A percentile compares a stretch with the other conserved stretches of the same genome.
These are phyloP conservation scores for Leptodontidium sp. DNA, from an alignment of 2,329 filamentous ascomycete species.

Conservation along the genomic window DNA sequence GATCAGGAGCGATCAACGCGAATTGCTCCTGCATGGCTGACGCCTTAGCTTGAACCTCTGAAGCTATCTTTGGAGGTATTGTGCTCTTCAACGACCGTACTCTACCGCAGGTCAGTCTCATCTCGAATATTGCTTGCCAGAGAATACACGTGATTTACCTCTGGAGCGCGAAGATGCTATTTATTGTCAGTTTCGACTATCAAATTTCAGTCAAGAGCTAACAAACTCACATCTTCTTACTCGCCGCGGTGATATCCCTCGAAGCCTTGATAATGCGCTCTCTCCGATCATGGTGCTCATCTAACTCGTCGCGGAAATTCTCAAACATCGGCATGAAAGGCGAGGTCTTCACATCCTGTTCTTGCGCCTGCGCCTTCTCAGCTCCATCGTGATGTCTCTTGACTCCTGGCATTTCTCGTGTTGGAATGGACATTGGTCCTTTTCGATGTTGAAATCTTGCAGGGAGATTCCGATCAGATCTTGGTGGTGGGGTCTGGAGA, in stretches of 20 bases:
- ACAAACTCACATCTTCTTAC: conserved; percentile 89
- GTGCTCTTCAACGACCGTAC: conserved; percentile 68
- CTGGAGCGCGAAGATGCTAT: conserved; percentile 84
- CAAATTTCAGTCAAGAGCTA: background rate
- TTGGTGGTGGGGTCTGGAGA: conserved; percentile 15
- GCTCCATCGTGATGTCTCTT: conserved; percentile 65
- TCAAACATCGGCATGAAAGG: conserved; percentile 81
- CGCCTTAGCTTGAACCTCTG: conserved; percentile 75
- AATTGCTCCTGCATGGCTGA: conserved; percentile 77
- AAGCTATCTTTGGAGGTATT: conserved; percentile 73
- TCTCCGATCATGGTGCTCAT: conserved; percentile 92
- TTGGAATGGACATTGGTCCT: conserved; percentile 25
- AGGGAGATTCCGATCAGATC: conserved; percentile 15
- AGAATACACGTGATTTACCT: conserved; percentile 58
- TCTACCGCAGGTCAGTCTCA: conserved; percentile 51
- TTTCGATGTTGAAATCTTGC: conserved; percentile 1
- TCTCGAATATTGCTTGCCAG: background rate
- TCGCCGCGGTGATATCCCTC: conserved; percentile 89
- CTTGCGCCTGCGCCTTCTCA: conserved; percentile 37
- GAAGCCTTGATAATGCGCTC: conserved; percentile 91
- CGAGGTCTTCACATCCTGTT: conserved; percentile 40
- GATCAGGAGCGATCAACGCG: conserved; percentile 71
- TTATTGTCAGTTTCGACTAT: conserved; percentile 34
- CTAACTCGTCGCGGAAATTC: conserved; percentile 83
- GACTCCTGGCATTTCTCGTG: conserved; percentile 48